phyloP scores from a whole-genome alignment of 2,329 filamentous ascomycete genomes.

The Tolypocladium cylindrosporum region DNA sequence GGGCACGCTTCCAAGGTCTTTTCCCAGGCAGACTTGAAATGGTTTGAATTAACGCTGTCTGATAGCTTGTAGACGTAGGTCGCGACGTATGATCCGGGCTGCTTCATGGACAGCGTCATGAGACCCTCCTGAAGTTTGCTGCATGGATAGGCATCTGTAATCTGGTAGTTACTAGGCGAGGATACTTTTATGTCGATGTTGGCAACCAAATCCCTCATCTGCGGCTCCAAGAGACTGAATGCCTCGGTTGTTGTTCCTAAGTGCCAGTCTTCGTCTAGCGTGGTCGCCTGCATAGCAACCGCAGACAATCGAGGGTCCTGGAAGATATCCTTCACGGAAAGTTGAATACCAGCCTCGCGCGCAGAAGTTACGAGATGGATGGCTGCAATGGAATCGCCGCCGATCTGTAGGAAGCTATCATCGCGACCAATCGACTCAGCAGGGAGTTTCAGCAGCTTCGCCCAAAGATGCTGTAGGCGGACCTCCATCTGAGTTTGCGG shows the following conservation, averaged over 20 bases:
- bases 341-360: neutral
- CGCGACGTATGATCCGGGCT: conserved; percentile 10
- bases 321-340: neutral
- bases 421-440: neutral
- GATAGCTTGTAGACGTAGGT: conserved; percentile 19
- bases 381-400: neutral
- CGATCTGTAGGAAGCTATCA: neutral
- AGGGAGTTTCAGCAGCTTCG: too few relatives aligned
- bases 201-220: neutral
- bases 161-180: too few relatives aligned
- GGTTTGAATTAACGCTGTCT: conserved; percentile 8
- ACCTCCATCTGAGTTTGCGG: too few relatives aligned
- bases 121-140: conserved; percentile 27
- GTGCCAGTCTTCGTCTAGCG: too few relatives aligned
- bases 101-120: conserved; percentile 19
- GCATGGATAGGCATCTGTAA: conserved; percentile 20
- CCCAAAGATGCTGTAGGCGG: too few relatives aligned
- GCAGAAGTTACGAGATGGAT: neutral
- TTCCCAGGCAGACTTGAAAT: conserved; percentile 18
- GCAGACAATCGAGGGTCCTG: neutral
- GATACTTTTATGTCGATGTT: too few relatives aligned
- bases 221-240: conserved; percentile 13
- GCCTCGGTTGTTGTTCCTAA: neutral
- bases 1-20: neutral
- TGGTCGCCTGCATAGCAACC: neutral